phyloP scores from a whole-genome alignment of 2,329 filamentous ascomycete genomes.

The Fusarium robinianum region DNA sequence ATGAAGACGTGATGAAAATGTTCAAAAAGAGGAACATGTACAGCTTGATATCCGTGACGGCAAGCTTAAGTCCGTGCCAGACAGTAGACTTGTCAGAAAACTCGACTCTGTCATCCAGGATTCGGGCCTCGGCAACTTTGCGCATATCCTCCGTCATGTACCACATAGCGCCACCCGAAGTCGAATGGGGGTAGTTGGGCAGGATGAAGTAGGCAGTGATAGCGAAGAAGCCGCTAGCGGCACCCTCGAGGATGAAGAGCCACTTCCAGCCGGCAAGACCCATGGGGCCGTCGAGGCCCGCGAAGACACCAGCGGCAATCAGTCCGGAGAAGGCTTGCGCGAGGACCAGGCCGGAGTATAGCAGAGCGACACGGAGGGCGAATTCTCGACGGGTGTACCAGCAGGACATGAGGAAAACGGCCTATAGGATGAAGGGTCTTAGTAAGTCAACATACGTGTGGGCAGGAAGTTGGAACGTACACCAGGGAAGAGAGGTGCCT shows the following conservation, averaged over 20 bases:
- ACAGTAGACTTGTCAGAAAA: conserved; percentile 21
- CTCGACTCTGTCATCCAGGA: conserved; percentile 23
- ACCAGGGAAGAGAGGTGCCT: conserved; percentile 25
- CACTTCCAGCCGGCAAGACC: conserved; percentile 66
- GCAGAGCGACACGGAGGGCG: conserved; percentile 61
- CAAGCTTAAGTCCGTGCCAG: conserved; percentile 25
- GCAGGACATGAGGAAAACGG: conserved; percentile 44
- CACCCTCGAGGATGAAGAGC: conserved; percentile 70
- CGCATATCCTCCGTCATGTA: conserved; percentile 28
- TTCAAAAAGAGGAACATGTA: conserved; percentile 31
- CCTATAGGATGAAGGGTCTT: neutral
- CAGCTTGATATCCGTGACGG: conserved; percentile 25
- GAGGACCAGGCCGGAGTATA: conserved; percentile 62
- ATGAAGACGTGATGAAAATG: conserved; percentile 31
- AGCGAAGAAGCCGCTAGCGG: conserved; percentile 35
- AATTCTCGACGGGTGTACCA: conserved; percentile 71
- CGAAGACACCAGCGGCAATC: conserved; percentile 62
- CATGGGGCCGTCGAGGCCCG: conserved; percentile 39
- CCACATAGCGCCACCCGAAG: conserved; percentile 9
- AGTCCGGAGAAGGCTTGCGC: conserved; percentile 69
- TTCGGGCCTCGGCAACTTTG: conserved; percentile 21
- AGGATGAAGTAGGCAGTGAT: conserved; percentile 30
- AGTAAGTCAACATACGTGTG: neutral
- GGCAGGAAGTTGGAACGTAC: conserved; percentile 6
- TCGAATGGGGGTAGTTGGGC: conserved; percentile 27